Evolutionary conservation across 2,329 filamentous ascomycete species (phyloP).

Genomic region (Allantophomopsis cytisporea): DNA sequence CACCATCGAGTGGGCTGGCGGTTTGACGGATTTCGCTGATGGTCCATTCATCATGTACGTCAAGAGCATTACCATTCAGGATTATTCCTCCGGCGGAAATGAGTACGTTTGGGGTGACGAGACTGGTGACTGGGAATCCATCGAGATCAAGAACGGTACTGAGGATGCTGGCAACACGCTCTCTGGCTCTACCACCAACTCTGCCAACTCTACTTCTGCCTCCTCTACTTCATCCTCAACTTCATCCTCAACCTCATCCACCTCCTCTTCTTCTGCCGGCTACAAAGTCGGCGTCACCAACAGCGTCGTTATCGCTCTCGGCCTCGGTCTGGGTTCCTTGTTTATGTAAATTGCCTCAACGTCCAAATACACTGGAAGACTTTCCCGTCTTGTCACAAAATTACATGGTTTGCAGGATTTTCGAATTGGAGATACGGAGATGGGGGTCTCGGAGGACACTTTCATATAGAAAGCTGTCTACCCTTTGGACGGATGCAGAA

Average conservation of each 20-base stretch:
- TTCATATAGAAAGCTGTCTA: too few relatives aligned
- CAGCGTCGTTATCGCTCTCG: slow-evolving; percentile 13
- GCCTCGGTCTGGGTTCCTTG: slow-evolving; percentile 16
- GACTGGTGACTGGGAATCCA: slow-evolving; percentile 30
- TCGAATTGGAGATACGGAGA: too few relatives aligned
- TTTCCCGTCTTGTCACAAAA: too few relatives aligned
- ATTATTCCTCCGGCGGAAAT: slow-evolving; percentile 32
- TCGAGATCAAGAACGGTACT: slow-evolving; percentile 21
- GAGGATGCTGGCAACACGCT: too few relatives aligned
- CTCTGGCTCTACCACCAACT: too few relatives aligned
- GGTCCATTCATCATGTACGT: slow-evolving; percentile 37
- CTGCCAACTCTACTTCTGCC: slow-evolving; percentile 2
- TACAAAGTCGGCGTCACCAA: slow-evolving; percentile 14
- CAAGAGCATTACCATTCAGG: slow-evolving; percentile 32
- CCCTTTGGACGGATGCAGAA: too few relatives aligned
- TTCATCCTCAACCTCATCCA: too few relatives aligned
- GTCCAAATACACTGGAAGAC: too few relatives aligned
- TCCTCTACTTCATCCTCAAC: too few relatives aligned
- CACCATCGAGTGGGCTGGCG: slow-evolving; percentile 50
- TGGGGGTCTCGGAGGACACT: too few relatives aligned
- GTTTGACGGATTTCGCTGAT: slow-evolving; percentile 24
- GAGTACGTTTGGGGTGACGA: slow-evolving; percentile 34
- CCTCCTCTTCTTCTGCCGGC: too few relatives aligned
- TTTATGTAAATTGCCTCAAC: slow-evolving; percentile 19
- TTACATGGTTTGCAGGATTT: too few relatives aligned